Evolutionary conservation across 2,329 filamentous ascomycete species (phyloP), one percentile per base, ranked within the genome.

Genomic region (Fusarium guadeloupense): DNA sequence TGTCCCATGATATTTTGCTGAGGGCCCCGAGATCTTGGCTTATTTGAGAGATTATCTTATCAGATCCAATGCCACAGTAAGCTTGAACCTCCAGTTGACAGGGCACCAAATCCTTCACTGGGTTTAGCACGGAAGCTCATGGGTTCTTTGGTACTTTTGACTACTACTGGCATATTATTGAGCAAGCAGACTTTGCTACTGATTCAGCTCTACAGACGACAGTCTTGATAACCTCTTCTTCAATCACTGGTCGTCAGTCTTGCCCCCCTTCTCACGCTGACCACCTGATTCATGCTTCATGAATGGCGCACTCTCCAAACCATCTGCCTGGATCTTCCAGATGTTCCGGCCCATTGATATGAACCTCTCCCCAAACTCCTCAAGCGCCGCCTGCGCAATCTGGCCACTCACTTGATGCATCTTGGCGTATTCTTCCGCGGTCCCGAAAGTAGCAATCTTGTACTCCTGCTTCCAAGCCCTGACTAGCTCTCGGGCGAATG

Each of bases 381-480:
- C 26, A 10, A 69, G 6, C 6, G 33, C 23, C 0, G 2, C n/a
- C 4, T 52, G 1, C 0, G 19, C 53, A 14, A 35, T 20, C 5
- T 43, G 13, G 26, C 13, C 14, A 1, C 17, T 40, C 6, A 28
- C 43, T 4, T 10, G 9, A 4, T 55, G 13, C n/a, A 49, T 20
- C 26, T 33, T 9, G 0, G 16, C 20, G 9, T 41, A 57, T 16
- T 59, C 45, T 1, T 54, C 63, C 1, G 49, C 49, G 4, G 41
- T 37, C 1, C 58, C 54, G 13, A 83, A 77, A 0, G 79, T 83
- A 4, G 76, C 72, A 1, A 55, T 31, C 26, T 56, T 72, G 78
- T 77, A 85, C 7, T 33, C 33, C 49, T 16, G 47, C 60, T 79
- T 80, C 78, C 79, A 84, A 5, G 14, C 39, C 4, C 61, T 35